These are phyloP conservation scores for Cladochytrium replicatum DNA, from an alignment of 192 early-diverging fungal genomes.

Conservation along the genomic window DNA sequence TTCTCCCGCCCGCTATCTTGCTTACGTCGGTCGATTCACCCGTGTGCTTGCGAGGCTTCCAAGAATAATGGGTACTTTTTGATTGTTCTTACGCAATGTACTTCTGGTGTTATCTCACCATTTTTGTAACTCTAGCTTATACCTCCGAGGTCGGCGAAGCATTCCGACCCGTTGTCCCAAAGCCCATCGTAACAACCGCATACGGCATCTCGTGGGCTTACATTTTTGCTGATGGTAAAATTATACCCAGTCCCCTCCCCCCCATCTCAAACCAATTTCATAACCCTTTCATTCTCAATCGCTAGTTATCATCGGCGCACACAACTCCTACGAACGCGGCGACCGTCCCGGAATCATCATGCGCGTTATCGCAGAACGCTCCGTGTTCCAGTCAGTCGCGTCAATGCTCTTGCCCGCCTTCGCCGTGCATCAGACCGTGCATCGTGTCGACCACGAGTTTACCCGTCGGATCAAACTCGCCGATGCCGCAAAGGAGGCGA, in stretches of 20 bases:
- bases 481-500: too few species aligned
- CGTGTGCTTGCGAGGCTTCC: too few species aligned
- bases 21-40: too few species aligned
- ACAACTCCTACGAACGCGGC: slow-evolving; percentile 41
- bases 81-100: too few species aligned
- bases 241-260: neutral
- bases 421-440: slow-evolving; percentile 43
- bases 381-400: slow-evolving; percentile 54
- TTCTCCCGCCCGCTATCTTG: too few species aligned
- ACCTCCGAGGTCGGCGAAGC: slow-evolving; percentile 64
- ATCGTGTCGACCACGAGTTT: too few species aligned
- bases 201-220: slow-evolving; percentile 52
- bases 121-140: too few species aligned
- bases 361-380: slow-evolving; percentile 40
- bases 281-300: neutral
- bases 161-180: slow-evolving; percentile 51
- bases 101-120: too few species aligned
- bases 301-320: slow-evolving; percentile 34
- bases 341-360: slow-evolving; percentile 28
- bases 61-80: too few species aligned
- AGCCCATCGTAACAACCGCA: slow-evolving; percentile 42
- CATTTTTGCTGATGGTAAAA: slow-evolving; percentile 11
- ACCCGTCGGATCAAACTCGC: too few species aligned
- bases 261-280: neutral
- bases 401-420: slow-evolving; percentile 47